Evolutionary conservation across 805 yeast genomes (phyloP), one percentile per base, ranked within the genome.

Genomic region (Hanseniaspora jakobsenii): DNA sequence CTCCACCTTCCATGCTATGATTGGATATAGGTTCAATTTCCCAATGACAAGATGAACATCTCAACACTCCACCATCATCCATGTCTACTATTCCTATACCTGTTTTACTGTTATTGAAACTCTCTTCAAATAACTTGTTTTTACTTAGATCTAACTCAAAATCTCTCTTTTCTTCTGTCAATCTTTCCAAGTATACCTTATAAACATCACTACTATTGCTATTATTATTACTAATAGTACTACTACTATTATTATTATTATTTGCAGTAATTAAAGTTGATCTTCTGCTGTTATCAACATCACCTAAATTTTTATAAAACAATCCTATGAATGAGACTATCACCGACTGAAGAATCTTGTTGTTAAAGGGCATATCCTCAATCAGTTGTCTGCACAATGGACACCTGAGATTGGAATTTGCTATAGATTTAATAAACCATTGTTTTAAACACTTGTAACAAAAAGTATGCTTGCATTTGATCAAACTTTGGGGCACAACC

Each of bases 1-100:
- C 57, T 27, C 53, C 58, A 12, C n/a, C n/a, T n/a, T n/a, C n/a
- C n/a, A n/a, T n/a, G n/a, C n/a, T n/a, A n/a, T n/a, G n/a, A n/a
- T n/a, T n/a, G n/a, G n/a, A n/a, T n/a, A n/a, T n/a, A n/a, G 42
- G 36, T 32, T 54, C 58, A 6, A 80, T 75, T 53, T 81, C 89
- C 89, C 89, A 81, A 53, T 77, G 85, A 56, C 91, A 81, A 47
- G 73, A 71, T 6, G 81, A 73, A 54, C 91, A 81, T 44, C 89
- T 61, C 0, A 81, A 73, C 8, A 81, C 82, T 2, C 86, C 86
- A 53, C 81, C 89, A 23, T 73, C 73, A 23, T 63, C 64, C 43
- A 50, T 52, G 53, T 78, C 86, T 1, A 77, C 63, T 2, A 75
- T 58, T 0, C 79, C 76, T 13, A 66, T 58, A 2, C 75, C 72